phyloP scores from a whole-genome alignment of 73 alveolate genomes.

The Uronychia setigera region DNA sequence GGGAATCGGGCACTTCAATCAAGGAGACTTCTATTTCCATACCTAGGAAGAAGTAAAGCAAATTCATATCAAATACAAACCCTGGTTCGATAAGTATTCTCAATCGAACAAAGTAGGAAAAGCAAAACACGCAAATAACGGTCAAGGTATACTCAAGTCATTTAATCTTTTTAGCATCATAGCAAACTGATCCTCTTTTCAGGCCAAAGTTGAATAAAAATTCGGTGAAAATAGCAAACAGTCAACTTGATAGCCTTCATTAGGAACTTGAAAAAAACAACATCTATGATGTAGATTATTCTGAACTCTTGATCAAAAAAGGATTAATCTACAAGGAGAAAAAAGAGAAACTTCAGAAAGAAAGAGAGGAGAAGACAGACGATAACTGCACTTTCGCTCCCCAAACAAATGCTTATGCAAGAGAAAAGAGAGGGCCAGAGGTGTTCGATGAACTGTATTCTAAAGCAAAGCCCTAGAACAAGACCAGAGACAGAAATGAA shows the following conservation, averaged over 20 bases:
- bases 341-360: constrained; percentile 9
- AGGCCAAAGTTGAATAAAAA: not conserved
- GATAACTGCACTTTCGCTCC: constrained; percentile 51
- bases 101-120: not conserved
- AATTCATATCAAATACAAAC: no score
- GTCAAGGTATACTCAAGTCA: constrained; percentile 1
- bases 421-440: constrained; percentile 18
- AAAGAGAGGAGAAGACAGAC: constrained; percentile 30
- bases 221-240: constrained; percentile 8
- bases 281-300: not conserved
- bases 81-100: not conserved
- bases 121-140: no score
- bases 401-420: constrained; percentile 17
- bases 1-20: no score
- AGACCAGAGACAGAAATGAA: constrained; percentile 24
- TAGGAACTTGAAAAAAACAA: not conserved
- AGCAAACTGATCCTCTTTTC: not conserved
- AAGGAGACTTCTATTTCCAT: no score
- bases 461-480: constrained; percentile 15
- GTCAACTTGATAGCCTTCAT: not conserved
- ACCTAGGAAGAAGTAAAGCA: no score
- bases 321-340: constrained; percentile 31
- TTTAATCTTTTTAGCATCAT: no score
- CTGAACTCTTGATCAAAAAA: constrained; percentile 20
- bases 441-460: constrained; percentile 41